Base-by-base conservation (phyloP, 129 eudicot species). In the Lactuca sativa region DNA sequence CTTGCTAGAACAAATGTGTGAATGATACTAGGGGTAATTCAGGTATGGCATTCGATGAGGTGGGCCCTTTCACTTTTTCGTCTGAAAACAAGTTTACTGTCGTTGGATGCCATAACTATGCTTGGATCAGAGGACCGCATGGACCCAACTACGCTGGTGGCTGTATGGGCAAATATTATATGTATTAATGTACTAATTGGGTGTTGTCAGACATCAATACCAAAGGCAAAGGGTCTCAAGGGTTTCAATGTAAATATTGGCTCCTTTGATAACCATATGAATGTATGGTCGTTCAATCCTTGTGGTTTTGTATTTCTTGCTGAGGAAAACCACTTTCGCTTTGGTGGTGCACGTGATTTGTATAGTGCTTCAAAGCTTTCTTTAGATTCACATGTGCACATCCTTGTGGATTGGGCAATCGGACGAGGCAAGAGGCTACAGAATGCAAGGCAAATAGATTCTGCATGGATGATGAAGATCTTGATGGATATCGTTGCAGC, bases 141-240 rank as follows among this genome's bases (percentile, higher is more conserved):
- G 66, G 57, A 2, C 36, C 18, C 0, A 13, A 56, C 16, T 66
- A 70, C 48, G 37, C 71, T 2, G 57, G 32, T n/a, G 83, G 83
- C 0, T 84, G 89, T 58, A 7, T 49, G 16, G 59, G 71, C 8
- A n/a, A n/a, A n/a, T n/a, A n/a, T n/a, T n/a, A 3, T 32, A 7
- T 66, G 71, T 66, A 66, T 7, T 32, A 32, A 32, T n/a, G 43
- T 43, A 32, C 79, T 0, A 6, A 66, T 60, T 56, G 90, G 86
- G 12, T 85, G 86, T 17, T 81, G 86, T 64, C 86, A 78, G 71
- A 81, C 68, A 9, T 18, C 78, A n/a, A 76, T 80, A 9, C 75
- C 82, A 6, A 68, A 68, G 5, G 88, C n/a, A n/a, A n/a, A 68
- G 85, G 15, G 7, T 83, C 18, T 83, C 18, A 38, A 21, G 47